A percentile compares a stretch with the other conserved stretches of the same genome.
phyloP scores from a whole-genome alignment of 139 green algal species.

The Chlamydomonas eustigma region DNA sequence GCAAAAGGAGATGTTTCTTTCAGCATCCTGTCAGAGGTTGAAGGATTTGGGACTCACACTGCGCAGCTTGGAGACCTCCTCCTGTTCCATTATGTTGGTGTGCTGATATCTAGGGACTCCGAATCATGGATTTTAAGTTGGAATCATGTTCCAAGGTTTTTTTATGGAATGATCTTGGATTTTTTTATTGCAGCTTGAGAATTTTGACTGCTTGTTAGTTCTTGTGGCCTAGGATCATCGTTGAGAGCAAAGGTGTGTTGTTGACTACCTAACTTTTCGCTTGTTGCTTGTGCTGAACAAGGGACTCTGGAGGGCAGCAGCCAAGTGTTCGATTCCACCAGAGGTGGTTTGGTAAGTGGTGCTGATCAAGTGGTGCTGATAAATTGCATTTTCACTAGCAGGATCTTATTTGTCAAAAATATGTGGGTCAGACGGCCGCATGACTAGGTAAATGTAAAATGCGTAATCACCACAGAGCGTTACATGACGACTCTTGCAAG shows the following conservation, averaged over 20 bases:
- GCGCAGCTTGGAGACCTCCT: constrained; percentile 27
- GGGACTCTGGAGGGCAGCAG: constrained; percentile 22
- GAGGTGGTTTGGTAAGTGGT: constrained; percentile 32
- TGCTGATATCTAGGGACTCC: no score
- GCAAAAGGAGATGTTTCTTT: no score
- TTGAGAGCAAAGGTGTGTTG: background rate
- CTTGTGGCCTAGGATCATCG: background rate
- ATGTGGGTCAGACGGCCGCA: no score
- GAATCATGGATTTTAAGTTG: no score
- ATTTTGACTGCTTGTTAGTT: background rate
- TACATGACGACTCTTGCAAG: no score
- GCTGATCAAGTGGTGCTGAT: no score
- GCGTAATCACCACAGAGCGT: no score
- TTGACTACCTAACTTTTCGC: background rate
- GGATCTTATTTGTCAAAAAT: no score
- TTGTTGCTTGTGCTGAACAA: background rate
- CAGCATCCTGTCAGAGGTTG: constrained; percentile 16
- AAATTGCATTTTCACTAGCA: no score
- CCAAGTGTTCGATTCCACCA: constrained; percentile 44
- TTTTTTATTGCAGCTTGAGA: background rate
- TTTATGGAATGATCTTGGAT: background rate
- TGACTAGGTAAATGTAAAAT: no score
- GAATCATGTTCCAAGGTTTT: no score
- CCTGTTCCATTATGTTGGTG: constrained; percentile 42
- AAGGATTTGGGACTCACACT: constrained; percentile 20